Conservation (phyloP, 305 asterid genomes). For the Solanum hybrid region DNA sequence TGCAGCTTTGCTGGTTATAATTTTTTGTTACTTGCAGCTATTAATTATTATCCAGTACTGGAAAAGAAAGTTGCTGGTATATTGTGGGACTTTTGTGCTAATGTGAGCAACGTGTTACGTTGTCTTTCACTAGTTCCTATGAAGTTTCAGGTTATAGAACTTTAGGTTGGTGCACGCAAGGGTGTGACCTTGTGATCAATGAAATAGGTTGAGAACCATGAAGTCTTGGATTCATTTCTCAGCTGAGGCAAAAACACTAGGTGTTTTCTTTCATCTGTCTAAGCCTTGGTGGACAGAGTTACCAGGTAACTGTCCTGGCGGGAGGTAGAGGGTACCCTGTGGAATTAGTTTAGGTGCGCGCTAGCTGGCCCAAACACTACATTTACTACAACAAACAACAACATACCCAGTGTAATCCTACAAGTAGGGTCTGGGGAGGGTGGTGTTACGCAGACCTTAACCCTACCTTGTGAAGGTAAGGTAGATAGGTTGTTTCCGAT, state of each 20-base stretch:
- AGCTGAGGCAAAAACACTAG: background rate
- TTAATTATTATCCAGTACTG: background rate
- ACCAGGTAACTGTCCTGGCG: background rate
- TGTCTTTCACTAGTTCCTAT: background rate
- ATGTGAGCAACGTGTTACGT: background rate
- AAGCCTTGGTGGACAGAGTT: background rate
- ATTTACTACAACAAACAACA: background rate
- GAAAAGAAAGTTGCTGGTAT: background rate
- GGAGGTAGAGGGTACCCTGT: background rate
- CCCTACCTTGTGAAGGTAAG: background rate
- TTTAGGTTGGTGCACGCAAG: background rate
- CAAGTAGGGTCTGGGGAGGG: background rate
- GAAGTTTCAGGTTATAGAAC: conserved; percentile 1
- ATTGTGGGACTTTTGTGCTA: background rate
- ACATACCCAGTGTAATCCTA: background rate
- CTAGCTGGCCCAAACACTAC: background rate
- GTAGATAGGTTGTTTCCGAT: background rate
- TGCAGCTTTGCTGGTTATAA: background rate
- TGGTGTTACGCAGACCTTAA: background rate
- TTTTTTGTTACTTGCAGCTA: background rate
- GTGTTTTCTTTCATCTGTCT: background rate
- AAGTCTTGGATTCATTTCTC: background rate
- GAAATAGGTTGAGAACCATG: background rate
- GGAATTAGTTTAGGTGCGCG: background rate
- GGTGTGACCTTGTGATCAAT: background rate